phyloP scores from a whole-genome alignment of 257 asterid species.

The Echium plantagineum region DNA sequence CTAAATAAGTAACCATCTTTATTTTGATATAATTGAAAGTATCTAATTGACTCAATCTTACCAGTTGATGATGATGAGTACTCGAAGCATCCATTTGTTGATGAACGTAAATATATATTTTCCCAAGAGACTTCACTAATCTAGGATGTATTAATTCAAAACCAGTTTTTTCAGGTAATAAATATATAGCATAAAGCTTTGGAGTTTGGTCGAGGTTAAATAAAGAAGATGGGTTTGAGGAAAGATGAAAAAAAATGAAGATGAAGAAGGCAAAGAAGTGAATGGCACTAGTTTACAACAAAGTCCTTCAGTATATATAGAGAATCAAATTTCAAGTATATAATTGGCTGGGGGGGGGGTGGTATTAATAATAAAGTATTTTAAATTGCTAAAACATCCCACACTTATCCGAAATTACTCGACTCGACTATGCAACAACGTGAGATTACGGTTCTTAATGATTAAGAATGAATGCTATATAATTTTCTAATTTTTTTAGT shows the following conservation, averaged over 20 bases:
- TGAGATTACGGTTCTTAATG: too few relatives aligned
- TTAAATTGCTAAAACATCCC: too few relatives aligned
- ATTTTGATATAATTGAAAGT: not conserved
- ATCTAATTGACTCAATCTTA: not conserved
- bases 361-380: too few relatives aligned
- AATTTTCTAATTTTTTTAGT: too few relatives aligned
- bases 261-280: not conserved
- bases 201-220: not conserved
- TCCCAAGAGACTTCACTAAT: not conserved
- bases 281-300: not conserved
- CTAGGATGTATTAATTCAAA: not conserved
- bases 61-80: slow-evolving; percentile 3
- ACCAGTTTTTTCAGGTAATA: not conserved
- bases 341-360: too few relatives aligned
- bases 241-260: too few relatives aligned
- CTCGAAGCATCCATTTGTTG: not conserved
- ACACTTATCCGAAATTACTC: too few relatives aligned
- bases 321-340: not conserved
- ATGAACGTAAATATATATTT: not conserved
- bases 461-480: too few relatives aligned
- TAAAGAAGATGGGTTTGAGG: not conserved
- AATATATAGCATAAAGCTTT: too few relatives aligned
- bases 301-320: not conserved
- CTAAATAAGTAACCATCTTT: not conserved
- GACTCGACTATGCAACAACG: too few relatives aligned